Evolutionary conservation across 352 stramenopile species (phyloP), one percentile per base, ranked within the genome.

Genomic region (Phytophthora rubi): DNA sequence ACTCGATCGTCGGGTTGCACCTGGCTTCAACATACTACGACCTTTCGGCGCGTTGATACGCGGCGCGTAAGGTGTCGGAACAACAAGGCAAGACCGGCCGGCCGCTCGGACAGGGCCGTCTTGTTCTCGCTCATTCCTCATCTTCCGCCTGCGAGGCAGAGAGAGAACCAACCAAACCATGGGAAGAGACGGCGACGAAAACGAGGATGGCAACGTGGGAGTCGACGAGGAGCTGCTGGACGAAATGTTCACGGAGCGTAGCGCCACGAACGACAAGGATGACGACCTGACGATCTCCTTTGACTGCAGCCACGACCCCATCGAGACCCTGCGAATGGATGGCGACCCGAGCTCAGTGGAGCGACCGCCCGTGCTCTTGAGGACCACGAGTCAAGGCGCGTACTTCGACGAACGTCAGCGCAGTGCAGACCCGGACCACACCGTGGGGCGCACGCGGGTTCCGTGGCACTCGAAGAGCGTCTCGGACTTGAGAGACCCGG

Each of bases 401-500:
- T 70, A 67, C 48, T 73, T 69, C 13, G 33, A 70, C 21, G 56
- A 65, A 18, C 48, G 45, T 7, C 56, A 70, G 21, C 67, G 52
- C 13, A 79, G 59, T 51, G 51, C 61, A 0, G 67, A 76, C 21
- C 58, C 67, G 6, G 71, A 73, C 23, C 68, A 76, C 23, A 64
- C 68, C 0, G 60, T 76, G 6, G 64, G 68, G 16, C 45, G 68
- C n/a, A 77, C 73, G 2, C 55, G 68, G 0, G 65, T 76, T 7
- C 69, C 69, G 18, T 80, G 73, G 68, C 68, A 77, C 28, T 74
- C 73, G 15, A 77, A 80, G 49, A 75, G 73, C 35, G 30, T 65
- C 12, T 73, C 55, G 15, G 64, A 77, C 16, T 12, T 77, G 8
- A 26, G 64, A 66, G 42, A 59, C 30, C 3, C 70, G 2, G 55